phyloP scores from a whole-genome alignment of 2,329 filamentous ascomycete genomes.

The Beauveria asiatica region DNA sequence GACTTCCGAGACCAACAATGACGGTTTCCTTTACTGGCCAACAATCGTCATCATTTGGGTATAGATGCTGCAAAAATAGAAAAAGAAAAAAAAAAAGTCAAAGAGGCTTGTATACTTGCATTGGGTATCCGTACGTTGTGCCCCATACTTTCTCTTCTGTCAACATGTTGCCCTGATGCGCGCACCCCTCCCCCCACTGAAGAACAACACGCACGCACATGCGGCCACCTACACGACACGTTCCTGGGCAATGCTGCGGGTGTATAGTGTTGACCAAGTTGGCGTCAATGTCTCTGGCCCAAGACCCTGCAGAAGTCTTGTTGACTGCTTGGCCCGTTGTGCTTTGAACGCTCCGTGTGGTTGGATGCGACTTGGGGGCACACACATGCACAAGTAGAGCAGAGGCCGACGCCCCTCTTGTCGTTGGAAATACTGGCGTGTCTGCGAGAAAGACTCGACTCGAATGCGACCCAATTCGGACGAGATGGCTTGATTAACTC shows the following conservation, averaged over 20 bases:
- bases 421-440: neutral
- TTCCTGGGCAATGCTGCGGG: constrained; percentile 16
- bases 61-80: neutral
- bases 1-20: constrained; percentile 12
- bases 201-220: constrained; percentile 10
- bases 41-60: constrained; percentile 9
- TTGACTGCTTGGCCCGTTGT: constrained; percentile 5
- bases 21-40: constrained; percentile 7
- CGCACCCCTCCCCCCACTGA: constrained; percentile 14
- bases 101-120: constrained; percentile 28
- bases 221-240: constrained; percentile 14
- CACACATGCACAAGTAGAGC: constrained; percentile 8
- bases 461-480: neutral
- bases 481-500: neutral
- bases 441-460: neutral
- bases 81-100: constrained; percentile 11
- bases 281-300: constrained; percentile 15
- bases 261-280: constrained; percentile 3
- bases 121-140: constrained; percentile 33
- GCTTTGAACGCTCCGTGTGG: constrained; percentile 1
- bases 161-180: constrained; percentile 20
- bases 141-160: constrained; percentile 22
- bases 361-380: constrained; percentile 7
- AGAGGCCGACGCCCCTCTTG: constrained; percentile 1
- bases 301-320: constrained; percentile 20